A percentile compares a stretch with the other conserved stretches of the same genome.
These are phyloP conservation scores for Phytomonas sp. DNA, from an alignment of 208 protist genomes.

Conservation along the genomic window DNA sequence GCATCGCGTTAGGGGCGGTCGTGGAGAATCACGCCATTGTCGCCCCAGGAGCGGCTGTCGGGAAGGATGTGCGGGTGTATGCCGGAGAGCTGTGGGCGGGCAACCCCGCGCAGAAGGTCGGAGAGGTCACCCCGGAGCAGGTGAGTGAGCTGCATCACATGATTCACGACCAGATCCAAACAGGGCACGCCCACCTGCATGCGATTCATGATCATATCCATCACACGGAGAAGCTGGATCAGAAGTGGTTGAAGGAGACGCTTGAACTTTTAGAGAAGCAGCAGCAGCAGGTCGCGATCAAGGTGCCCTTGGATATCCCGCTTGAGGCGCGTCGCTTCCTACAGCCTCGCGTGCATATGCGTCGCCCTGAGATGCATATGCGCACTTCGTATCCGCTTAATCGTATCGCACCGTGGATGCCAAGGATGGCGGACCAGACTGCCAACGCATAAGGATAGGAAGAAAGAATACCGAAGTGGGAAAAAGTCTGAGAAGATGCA, in stretches of 20 bases:
- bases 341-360: conserved; percentile 80
- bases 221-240: conserved; percentile 52
- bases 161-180: conserved; percentile 49
- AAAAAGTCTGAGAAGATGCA: background rate
- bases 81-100: conserved; percentile 89
- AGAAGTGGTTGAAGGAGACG: conserved; percentile 56
- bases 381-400: conserved; percentile 83
- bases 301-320: conserved; percentile 73
- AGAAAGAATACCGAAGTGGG: conserved; percentile 8
- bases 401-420: conserved; percentile 85
- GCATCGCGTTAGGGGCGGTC: conserved; percentile 70
- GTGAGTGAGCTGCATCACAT: conserved; percentile 49
- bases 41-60: conserved; percentile 69
- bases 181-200: conserved; percentile 42
- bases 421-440: conserved; percentile 62
- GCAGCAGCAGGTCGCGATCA: conserved; percentile 74
- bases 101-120: conserved; percentile 79
- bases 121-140: conserved; percentile 71
- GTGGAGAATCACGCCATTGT: conserved; percentile 84
- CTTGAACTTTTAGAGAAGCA: conserved; percentile 66
- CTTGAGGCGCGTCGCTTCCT: conserved; percentile 80
- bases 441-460: conserved; percentile 55
- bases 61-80: conserved; percentile 78
- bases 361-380: conserved; percentile 83
- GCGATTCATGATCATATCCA: conserved; percentile 72